Base-by-base conservation (phyloP, 805 yeast species). In the Wickerhamiella australiensis region DNA sequence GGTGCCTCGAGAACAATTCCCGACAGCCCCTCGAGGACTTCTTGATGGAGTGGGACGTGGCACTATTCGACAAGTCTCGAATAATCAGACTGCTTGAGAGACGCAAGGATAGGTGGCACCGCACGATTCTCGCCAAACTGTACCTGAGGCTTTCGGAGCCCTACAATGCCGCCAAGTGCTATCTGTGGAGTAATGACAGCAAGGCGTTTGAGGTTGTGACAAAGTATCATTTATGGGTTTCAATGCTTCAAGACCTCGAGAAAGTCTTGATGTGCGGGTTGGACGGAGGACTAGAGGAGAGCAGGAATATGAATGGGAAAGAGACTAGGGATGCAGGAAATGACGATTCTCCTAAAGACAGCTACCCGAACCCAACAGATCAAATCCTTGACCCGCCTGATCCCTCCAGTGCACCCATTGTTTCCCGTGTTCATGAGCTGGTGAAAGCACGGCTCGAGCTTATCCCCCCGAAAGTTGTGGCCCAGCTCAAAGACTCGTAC, bases 71-170 rank as follows among this genome's bases (percentile, higher is more conserved):
- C 53, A 59, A 69, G 0, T 65, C 63, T 5, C 58, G 57, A 1
- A 64, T 83, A 20, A 70, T 75, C 41, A 59, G 63, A 0, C 54
- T 66, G 21, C 59, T 85, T 25, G 82, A 77, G 52, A 72, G 68
- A 12, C 58, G 65, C 50, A 63, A 64, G 29, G 60, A 55, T 3
- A 52, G 50, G 29, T 49, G 11, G 20, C 47, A 43, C 29, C 55
- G 43, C 59, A 43, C 33, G 27, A 54, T 57, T 5, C 53, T 61
- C 12, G 65, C 64, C 25, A 66, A 73, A 9, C 57, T 86, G 8
- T 81, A 81, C 56, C 65, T 81, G 9, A 70, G 72, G 46, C 65
- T 77, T 0, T 73, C 75, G 27, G 80, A 80, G 40, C 82, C 82
- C 2, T 66, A 68, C 1, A 69, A 71, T 29, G 88, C 95, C 1